Evolutionary conservation across 2,329 filamentous ascomycete species (phyloP), one percentile per base, ranked within the genome.

Genomic region (Metarhizium anisopliae): DNA sequence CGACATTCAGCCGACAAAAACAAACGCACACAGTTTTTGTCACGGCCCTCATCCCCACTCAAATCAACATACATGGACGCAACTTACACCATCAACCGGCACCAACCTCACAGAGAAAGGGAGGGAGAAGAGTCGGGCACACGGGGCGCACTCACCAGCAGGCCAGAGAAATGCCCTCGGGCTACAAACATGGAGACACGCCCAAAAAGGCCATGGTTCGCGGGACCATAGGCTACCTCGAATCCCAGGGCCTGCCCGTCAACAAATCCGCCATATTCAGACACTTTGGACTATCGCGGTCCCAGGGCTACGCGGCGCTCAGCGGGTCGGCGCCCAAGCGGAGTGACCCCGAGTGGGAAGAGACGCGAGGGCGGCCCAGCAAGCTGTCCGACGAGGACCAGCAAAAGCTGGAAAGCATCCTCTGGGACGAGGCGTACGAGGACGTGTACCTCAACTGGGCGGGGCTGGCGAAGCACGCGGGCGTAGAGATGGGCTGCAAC

Each of bases 201-300:
- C 64, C 67, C 13, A 70, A 70, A 60, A 70, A 70, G 64, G 70
- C 68, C 56, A 69, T 72, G 67, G 70, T 72, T 40, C 66, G 70
- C 11, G 70, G 70, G 8, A 71, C 68, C 51, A 72, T 72, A 59
- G 71, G 70, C 4, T 72, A 71, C 60, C 68, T 72, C 16, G 70
- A 72, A 59, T 67, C 68, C 2, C 66, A 72, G 38, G 69, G 68
- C 55, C 62, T 72, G 18, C 68, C 68, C 2, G 69, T 72, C 53
- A 72, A 72, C 64, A 72, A 72, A 61, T 67, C 67, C 36, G 69
- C 70, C 62, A 71, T 72, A 57, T 72, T 72, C 58, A 64, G 68
- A 36, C 70, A 72, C 59, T 72, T 72, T 62, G 67, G 67, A 20
- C 63, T 72, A 14, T 70, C 70, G 35, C 68, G 69, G 0, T 70